Evolutionary conservation across 345 rosid species (phyloP), one percentile per base, ranked within the genome.

Genomic region (Populus simonii): DNA sequence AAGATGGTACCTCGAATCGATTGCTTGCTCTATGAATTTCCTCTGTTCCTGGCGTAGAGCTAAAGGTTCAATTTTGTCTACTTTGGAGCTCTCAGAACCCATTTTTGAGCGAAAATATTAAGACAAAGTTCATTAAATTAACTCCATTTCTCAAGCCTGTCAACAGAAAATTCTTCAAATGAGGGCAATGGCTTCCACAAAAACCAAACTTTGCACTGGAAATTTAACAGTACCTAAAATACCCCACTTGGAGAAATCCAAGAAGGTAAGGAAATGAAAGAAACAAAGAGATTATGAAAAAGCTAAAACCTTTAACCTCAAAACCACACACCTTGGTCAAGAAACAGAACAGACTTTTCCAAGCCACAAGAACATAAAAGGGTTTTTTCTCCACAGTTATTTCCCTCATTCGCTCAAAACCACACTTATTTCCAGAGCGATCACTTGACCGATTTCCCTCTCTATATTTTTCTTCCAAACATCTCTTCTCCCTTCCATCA

Each of bases 21-120:
- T 89, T 13, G 93, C 94, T 87, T 85, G 93, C 84, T 86, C 88
- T 43, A 93, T 86, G 81, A 90, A 93, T 76, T 82, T 87, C 83
- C 89, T 89, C 69, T 98, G 85, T 49, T 86, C 95, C 76, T 86
- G 90, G 83, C 99, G 93, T 20, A 92, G 55, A 33, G 86, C 81
- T 83, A 93, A 79, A 15, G 92, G 92, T 67, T 90, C 95, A 78
- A 82, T 78, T 68, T 82, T 87, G 22, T 87, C 87, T 70, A 81
- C 22, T 89, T 92, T 91, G 31, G 95, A 91, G 88, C 73, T 90
- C 22, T 88, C 82, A 71, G 90, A 80, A 68, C 98, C 98, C 95
- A 94, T 93, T 73, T 75, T 82, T 47, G 17, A 66, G 70, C 74
- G n/a, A 76, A 41, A 71, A 84, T 70, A 27, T 63, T 67, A 66